Evolutionary conservation across 768 basidiomycete species (phyloP).

Genomic region (Russula olivacea): DNA sequence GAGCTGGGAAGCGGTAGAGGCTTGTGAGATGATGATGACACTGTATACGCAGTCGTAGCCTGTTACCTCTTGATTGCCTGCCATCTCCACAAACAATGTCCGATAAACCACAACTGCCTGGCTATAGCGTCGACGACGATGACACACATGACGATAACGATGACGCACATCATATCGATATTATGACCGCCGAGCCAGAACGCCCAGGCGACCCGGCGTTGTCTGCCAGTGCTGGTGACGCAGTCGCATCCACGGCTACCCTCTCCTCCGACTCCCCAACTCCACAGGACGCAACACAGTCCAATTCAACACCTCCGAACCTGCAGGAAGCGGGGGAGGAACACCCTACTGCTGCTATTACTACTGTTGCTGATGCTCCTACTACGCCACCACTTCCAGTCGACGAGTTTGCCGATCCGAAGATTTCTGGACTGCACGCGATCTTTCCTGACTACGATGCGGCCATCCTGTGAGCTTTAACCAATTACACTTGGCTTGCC

Average conservation of each 20-base stretch:
- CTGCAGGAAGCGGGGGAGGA: not conserved
- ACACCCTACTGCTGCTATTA: not conserved
- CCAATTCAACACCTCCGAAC: not conserved
- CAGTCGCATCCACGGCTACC: not conserved
- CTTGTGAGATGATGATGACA: not conserved
- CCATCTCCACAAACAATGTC: constrained; percentile 9
- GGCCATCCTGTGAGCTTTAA: constrained; percentile 13
- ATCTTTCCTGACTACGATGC: constrained; percentile 27
- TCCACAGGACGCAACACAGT: not conserved
- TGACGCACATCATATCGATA: not conserved
- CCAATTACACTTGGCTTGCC: not conserved
- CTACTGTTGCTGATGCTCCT: not conserved
- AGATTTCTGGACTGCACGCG: constrained; percentile 22
- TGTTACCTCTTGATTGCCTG: not conserved
- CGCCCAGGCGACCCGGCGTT: not conserved
- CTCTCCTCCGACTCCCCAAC: not conserved
- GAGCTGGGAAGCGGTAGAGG: not conserved
- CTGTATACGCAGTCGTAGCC: not conserved
- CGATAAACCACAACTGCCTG: not conserved
- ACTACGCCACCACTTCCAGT: not conserved
- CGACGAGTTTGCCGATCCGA: constrained; percentile 24
- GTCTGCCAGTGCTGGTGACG: not conserved
- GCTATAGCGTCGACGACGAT: constrained; percentile 17
- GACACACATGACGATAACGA: constrained; percentile 4
- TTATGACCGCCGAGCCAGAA: not conserved